Evolutionary conservation across 2,329 filamentous ascomycete genomes (phyloP), one percentile per base, ranked within the genome.

Genomic region (Talaromyces marneffei): DNA sequence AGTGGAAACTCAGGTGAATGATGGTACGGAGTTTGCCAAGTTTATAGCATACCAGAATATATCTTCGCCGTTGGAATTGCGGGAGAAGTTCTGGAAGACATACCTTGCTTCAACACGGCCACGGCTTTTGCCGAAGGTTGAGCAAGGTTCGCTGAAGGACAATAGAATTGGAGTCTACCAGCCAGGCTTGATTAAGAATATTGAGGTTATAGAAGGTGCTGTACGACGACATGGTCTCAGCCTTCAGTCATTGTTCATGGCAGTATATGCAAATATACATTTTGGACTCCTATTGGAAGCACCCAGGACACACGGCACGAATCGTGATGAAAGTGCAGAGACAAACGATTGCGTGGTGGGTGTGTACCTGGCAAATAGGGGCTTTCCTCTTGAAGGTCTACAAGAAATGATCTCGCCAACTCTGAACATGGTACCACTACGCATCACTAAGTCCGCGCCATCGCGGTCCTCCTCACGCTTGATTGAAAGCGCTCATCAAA

Each of bases 311-410:
- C 35, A 52, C 18, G 18, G 5, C 6, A n/a, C 2, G 33, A 42
- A 37, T 5, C 5, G 7, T 4, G 56, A 18, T 61, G 57, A 25
- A 18, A 65, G 40, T 52, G 20, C 60, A 57, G 44, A 62, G 10
- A 37, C 44, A 48, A 23, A 58, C 4, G 62, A 84, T 40, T 73
- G 90, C 1, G 75, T 91, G 0, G 81, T 96, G 56, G 92, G 92
- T 1, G 75, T 96, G 23, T 97, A 96, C 72, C 83, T 96, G 8
- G 90, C 91, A 44, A 96, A 95, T 71, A 84, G 91, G 57, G 81
- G 82, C 0, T 78, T 83, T 10, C 76, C 78, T 23, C 74, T 81
- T 8, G 76, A 81, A 2, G 76, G 80, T 2, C 71, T 85, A 1
- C 76, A 83, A 2, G 70, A 78, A 0, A 76, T 83, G 2, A 66